These are phyloP conservation scores for Apiotrichum veenhuisii DNA, from an alignment of 1,284 basidiomycete genomes.

Conservation along the genomic window DNA sequence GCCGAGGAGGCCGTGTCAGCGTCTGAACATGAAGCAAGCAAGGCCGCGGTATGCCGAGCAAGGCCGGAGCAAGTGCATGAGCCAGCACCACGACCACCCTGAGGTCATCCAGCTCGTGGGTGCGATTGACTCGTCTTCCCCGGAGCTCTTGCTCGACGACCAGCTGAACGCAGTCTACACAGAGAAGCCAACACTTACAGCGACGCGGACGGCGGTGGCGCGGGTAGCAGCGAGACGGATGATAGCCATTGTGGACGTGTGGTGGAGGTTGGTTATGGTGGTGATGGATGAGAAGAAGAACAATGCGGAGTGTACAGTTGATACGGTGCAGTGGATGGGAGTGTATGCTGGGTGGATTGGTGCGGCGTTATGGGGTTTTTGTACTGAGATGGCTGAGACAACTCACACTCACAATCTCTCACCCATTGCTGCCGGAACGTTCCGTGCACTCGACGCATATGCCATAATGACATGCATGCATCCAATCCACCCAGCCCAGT, in stretches of 20 bases:
- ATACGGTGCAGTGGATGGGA: no score
- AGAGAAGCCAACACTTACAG: slow-evolving; percentile 21
- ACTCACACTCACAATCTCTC: no score
- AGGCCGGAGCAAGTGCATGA: not conserved
- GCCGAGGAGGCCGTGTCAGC: not conserved
- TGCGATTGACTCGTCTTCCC: no score
- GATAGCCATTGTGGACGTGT: slow-evolving; percentile 13
- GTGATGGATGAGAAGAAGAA: not conserved
- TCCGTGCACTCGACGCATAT: no score
- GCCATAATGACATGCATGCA: no score
- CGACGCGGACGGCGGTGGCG: slow-evolving; percentile 21
- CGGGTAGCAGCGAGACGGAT: slow-evolving; percentile 18
- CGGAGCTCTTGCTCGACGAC: no score
- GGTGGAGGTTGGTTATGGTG: not conserved
- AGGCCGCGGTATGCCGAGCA: not conserved
- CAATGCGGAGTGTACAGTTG: not conserved
- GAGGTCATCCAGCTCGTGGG: no score
- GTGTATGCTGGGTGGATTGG: not conserved
- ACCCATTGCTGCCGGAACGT: no score
- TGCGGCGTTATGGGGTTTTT: not conserved
- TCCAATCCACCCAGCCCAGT: no score
- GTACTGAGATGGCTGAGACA: no score
- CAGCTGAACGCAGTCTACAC: no score
- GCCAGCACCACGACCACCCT: no score
- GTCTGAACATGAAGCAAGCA: not conserved